Evolutionary conservation across 805 yeast genomes (phyloP).

Genomic region (Ogataea degrootiae): DNA sequence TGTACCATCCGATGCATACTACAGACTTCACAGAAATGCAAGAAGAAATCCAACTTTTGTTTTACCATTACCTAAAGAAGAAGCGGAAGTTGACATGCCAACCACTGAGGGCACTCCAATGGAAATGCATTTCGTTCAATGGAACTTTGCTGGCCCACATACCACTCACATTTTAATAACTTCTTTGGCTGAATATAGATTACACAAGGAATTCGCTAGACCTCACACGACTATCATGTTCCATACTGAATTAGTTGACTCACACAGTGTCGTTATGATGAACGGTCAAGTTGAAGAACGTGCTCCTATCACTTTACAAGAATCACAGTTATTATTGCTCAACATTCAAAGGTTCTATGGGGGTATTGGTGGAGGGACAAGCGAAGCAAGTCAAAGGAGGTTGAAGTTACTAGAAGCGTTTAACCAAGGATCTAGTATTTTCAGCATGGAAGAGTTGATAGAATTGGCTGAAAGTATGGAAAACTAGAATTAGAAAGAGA

Average conservation of each 20-base stretch:
- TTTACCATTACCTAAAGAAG: conserved; percentile 77
- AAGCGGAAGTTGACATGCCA: conserved; percentile 28
- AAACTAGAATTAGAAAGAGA: conserved; percentile 14
- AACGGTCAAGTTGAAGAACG: conserved; percentile 79
- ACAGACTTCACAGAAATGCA: conserved; percentile 61
- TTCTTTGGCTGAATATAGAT: conserved; percentile 83
- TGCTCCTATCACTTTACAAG: conserved; percentile 58
- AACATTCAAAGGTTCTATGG: conserved; percentile 83
- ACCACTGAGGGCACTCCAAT: conserved; percentile 32
- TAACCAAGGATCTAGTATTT: conserved; percentile 62
- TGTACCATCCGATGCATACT: conserved; percentile 52
- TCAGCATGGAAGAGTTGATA: conserved; percentile 63
- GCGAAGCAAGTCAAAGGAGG: conserved; percentile 42
- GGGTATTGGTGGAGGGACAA: conserved; percentile 46
- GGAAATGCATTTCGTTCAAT: conserved; percentile 90
- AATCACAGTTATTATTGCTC: conserved; percentile 71
- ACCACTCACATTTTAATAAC: conserved; percentile 90
- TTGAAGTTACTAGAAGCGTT: conserved; percentile 57
- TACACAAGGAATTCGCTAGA: conserved; percentile 86
- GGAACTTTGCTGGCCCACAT: conserved; percentile 81
- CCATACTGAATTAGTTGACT: conserved; percentile 67
- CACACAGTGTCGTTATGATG: conserved; percentile 70
- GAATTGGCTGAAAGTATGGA: conserved; percentile 73
- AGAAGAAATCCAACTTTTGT: conserved; percentile 76
- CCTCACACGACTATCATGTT: conserved; percentile 91